Base-by-base conservation (phyloP, 202 grass and related monocot genomes). In the Setaria italica region DNA sequence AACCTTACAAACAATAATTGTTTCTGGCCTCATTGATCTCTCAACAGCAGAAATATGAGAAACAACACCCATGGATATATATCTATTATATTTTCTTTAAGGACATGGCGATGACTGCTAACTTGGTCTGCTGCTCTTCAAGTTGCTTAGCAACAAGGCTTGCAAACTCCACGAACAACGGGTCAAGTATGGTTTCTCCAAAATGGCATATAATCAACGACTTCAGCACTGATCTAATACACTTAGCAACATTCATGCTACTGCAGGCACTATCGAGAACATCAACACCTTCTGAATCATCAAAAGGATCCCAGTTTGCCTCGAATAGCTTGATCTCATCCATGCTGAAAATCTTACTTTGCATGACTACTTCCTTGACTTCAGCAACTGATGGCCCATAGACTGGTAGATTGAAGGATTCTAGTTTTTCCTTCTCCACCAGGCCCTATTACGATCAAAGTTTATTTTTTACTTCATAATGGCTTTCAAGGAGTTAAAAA, bases 201-300 rank as follows among this genome's bases (percentile, higher is more conserved):
- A 82, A 70, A 87, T 94, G 82, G 29, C 79, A 55, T 16, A 32
- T 48, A 62, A 90, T n/a, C 6, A 92, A 0, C 9, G 87, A 68
- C 21, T 94, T 79, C 1, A 70, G 42, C 33, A 74, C 81, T 11
- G 90, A 64, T 62, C 82, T 84, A 10, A 86, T 29, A 46, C 9
- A 49, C 32, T 41, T 87, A 0, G 73, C 82, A 1, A 67, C 15
- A 66, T 84, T 73, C 2, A 64, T 9, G 13, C 68, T 66, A 10
- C 75, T 86, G 2, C 4, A 0, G 56, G 53, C 16, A 19, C 10
- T 53, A 3, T 89, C 64, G 4, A 19, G 32, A 13, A 76, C 2
- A 8, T 0, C 49, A 34, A 62, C 55, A 14, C 73, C 70, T 9
- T 50, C 33, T 0, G 55, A 76, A 29, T 84, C 70, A 0, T 83